phyloP scores from a whole-genome alignment of 75 land plant species.

The Pseudotsuga menziesii region DNA sequence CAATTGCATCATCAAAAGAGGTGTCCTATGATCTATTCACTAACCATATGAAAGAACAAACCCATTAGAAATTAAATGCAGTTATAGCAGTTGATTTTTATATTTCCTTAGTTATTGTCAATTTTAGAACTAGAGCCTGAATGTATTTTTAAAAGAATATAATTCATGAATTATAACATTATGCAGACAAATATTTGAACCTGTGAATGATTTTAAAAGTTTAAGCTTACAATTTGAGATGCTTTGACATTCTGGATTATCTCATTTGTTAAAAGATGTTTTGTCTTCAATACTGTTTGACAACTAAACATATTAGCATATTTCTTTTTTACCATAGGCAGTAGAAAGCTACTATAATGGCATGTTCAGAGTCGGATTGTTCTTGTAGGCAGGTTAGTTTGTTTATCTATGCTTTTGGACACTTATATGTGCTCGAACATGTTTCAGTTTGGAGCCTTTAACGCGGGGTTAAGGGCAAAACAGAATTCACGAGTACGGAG shows the following conservation, averaged over 20 bases:
- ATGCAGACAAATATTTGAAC: background rate
- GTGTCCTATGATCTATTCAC: background rate
- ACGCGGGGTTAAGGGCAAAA: background rate
- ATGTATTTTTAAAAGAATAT: background rate
- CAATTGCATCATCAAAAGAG: background rate
- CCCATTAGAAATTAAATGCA: background rate
- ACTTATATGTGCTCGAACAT: background rate
- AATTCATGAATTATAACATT: background rate
- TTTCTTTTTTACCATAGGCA: background rate
- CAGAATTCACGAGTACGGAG: background rate
- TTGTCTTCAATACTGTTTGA: background rate
- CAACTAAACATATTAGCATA: background rate
- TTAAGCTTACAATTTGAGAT: background rate
- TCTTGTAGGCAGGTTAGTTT: no score
- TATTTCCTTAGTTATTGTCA: background rate
- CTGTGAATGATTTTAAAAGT: background rate
- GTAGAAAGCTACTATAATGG: background rate
- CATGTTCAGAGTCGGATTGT: background rate
- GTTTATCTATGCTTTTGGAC: background rate
- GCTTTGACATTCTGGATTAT: background rate
- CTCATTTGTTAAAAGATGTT: background rate
- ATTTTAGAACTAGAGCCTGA: background rate
- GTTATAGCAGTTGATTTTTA: background rate
- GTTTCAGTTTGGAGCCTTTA: background rate
- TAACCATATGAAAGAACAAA: background rate